These are phyloP conservation scores for Vanrija humicola DNA, from an alignment of 1,284 basidiomycete species.

Conservation along the genomic window DNA sequence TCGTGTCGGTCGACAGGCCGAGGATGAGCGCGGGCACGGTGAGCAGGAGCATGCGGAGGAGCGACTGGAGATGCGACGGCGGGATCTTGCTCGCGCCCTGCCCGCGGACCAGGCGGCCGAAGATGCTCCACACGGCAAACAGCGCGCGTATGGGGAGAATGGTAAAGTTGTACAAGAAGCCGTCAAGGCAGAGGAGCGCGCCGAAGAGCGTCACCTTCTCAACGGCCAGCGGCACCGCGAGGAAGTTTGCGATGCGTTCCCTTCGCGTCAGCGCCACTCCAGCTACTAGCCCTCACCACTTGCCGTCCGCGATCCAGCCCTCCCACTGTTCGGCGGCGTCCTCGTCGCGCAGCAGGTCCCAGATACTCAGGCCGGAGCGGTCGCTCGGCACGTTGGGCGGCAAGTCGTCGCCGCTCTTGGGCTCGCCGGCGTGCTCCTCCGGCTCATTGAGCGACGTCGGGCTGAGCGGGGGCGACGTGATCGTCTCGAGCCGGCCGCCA, in stretches of 20 bases:
- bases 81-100: constrained; percentile 28
- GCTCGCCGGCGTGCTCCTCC: neutral
- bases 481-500: too few species aligned
- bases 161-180: constrained; percentile 97
- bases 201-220: constrained; percentile 96
- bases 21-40: constrained; percentile 71
- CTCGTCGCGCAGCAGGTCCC: constrained; percentile 42
- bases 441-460: neutral
- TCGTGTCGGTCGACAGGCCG: constrained; percentile 82
- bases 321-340: constrained; percentile 45
- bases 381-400: neutral
- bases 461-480: too few species aligned
- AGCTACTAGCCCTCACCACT: constrained; percentile 33
- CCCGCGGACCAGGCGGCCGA: constrained; percentile 31
- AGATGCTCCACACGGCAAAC: constrained; percentile 62
- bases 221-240: constrained; percentile 85
- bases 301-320: constrained; percentile 46
- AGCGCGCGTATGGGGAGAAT: constrained; percentile 86
- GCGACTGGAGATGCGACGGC: constrained; percentile 43
- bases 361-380: constrained; percentile 1
- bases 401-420: neutral
- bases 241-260: constrained; percentile 97
- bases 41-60: constrained; percentile 75
- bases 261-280: constrained; percentile 37
- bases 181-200: constrained; percentile 89